Evolutionary conservation across 1,139 yeast species (phyloP).

Genomic region (Magnusiomyces clavatus): DNA sequence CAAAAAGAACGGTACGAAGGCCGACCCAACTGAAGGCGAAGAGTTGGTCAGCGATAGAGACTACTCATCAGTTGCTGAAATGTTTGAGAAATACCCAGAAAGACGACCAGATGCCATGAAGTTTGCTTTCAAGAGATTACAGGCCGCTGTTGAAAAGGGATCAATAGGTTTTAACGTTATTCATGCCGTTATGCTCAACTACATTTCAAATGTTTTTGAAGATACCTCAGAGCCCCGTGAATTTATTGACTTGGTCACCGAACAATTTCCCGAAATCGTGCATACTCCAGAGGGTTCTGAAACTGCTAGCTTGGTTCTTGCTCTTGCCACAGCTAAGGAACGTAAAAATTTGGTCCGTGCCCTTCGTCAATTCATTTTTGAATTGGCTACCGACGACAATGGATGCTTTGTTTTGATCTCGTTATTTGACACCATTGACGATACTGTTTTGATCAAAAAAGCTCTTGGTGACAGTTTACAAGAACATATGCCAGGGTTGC

Average conservation of each 20-base stretch:
- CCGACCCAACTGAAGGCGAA: too few species aligned
- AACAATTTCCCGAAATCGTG: slow-evolving; percentile 88
- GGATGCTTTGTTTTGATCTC: slow-evolving; percentile 80
- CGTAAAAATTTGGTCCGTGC: slow-evolving; percentile 70
- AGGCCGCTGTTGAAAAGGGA: slow-evolving; percentile 90
- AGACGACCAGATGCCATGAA: slow-evolving; percentile 69
- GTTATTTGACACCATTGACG: slow-evolving; percentile 83
- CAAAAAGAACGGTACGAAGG: background rate
- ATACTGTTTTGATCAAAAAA: slow-evolving; percentile 75
- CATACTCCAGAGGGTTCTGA: slow-evolving; percentile 93
- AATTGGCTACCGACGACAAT: slow-evolving; percentile 72
- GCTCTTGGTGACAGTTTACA: slow-evolving; percentile 57
- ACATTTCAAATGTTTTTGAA: slow-evolving; percentile 53
- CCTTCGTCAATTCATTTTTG: slow-evolving; percentile 64
- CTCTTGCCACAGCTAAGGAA: slow-evolving; percentile 86
- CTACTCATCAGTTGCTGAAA: slow-evolving; percentile 59
- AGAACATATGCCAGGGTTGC: slow-evolving; percentile 48
- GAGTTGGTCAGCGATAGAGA: slow-evolving; percentile 38
- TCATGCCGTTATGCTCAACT: slow-evolving; percentile 94
- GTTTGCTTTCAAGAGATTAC: slow-evolving; percentile 75
- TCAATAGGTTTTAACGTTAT: slow-evolving; percentile 93
- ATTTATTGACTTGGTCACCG: slow-evolving; percentile 73
- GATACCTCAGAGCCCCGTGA: slow-evolving; percentile 65
- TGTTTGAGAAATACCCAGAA: slow-evolving; percentile 66
- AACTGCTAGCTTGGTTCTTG: slow-evolving; percentile 74